Percentiles rank a stretch among this genome's conserved stretches.
Evolutionary conservation across 345 rosid genomes (phyloP).

Genomic region (Crucihimalaya himalaica): DNA sequence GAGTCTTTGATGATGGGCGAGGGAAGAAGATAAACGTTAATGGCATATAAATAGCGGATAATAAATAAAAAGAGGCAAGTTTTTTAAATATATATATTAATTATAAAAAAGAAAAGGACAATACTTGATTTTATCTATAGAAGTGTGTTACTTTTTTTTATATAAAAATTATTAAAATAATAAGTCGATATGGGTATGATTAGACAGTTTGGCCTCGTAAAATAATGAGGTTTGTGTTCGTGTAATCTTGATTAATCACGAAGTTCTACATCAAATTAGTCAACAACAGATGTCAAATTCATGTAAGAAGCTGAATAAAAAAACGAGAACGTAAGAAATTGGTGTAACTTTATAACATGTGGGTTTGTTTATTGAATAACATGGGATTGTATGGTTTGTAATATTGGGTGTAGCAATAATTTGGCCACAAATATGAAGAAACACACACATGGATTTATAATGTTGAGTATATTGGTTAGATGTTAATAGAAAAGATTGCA

Average conservation of each 20-base stretch:
- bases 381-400: conserved; percentile 11
- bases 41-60: conserved; percentile 28
- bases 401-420: neutral
- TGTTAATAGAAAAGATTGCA: conserved; percentile 18
- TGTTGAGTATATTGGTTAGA: conserved; percentile 21
- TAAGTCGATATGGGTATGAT: conserved; percentile 18
- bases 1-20: conserved; percentile 26
- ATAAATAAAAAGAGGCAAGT: neutral
- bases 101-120: conserved; percentile 2
- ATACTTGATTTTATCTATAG: conserved; percentile 2
- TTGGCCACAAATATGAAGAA: conserved; percentile 31
- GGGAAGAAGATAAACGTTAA: conserved; percentile 27
- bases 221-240: conserved; percentile 24
- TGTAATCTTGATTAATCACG: conserved; percentile 35
- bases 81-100: neutral
- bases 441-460: conserved; percentile 24
- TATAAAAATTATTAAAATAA: neutral
- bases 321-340: neutral
- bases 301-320: neutral
- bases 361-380: conserved; percentile 32
- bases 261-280: conserved; percentile 11
- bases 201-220: conserved; percentile 26
- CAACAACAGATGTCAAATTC: conserved; percentile 22
- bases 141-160: neutral
- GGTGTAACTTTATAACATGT: conserved; percentile 14